These are phyloP conservation scores for Ustilago vetiveriae DNA, from an alignment of 1,284 basidiomycete species.

Conservation along the genomic window DNA sequence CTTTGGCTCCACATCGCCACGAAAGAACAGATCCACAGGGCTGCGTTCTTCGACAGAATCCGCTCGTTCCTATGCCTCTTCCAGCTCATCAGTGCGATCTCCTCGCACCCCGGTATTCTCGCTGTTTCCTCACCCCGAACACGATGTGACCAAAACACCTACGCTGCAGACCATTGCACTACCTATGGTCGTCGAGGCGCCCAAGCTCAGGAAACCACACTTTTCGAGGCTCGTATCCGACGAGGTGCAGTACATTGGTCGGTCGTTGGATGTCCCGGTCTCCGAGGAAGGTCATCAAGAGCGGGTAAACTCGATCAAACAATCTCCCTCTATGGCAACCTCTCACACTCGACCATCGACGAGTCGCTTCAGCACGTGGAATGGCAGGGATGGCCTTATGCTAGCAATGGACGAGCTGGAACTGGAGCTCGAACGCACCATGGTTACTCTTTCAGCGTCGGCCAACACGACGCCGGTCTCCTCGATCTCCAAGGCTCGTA, in stretches of 20 bases:
- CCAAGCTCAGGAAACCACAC: constrained; percentile 9
- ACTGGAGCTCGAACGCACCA: constrained; percentile 35
- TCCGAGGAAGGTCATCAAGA: constrained; percentile 27
- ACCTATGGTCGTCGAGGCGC: constrained; percentile 7
- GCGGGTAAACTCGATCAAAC: neutral
- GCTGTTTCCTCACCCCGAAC: constrained; percentile 21
- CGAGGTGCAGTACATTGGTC: constrained; percentile 36
- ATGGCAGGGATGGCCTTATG: constrained; percentile 38
- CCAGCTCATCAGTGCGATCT: constrained; percentile 21
- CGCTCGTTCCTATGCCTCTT: constrained; percentile 20
- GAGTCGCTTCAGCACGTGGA: constrained; percentile 22
- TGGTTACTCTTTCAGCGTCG: constrained; percentile 27
- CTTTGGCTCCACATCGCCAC: constrained; percentile 41
- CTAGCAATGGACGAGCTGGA: constrained; percentile 40
- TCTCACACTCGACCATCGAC: constrained; percentile 1
- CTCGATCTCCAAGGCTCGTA: constrained; percentile 11
- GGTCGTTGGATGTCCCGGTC: constrained; percentile 31
- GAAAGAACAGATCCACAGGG: constrained; percentile 15
- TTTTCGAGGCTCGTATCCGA: constrained; percentile 21
- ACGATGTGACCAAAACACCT: constrained; percentile 23
- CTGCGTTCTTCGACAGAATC: constrained; percentile 28
- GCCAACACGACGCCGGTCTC: constrained; percentile 19
- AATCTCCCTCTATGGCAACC: neutral
- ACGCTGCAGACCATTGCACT: constrained; percentile 8
- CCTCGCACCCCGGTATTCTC: constrained; percentile 13